Evolutionary conservation across 1,139 yeast genomes (phyloP).

Genomic region (Entelexis paramagnoliae): DNA sequence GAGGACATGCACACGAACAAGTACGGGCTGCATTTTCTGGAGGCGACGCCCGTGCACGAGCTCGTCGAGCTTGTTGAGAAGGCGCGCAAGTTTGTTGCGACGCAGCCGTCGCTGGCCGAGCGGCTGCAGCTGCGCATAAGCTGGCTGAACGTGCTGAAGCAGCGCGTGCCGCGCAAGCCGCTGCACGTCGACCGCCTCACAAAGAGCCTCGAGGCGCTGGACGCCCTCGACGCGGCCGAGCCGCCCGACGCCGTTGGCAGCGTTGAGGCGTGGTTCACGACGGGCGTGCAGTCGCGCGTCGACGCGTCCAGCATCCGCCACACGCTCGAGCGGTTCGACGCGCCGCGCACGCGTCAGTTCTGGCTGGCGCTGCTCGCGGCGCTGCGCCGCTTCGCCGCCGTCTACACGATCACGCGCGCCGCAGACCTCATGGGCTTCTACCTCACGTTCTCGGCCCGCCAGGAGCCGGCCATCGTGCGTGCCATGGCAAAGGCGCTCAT

Average conservation of each 20-base stretch:
- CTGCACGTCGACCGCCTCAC: constrained; percentile 22
- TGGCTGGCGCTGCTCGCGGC: constrained; percentile 23
- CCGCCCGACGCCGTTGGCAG: not conserved
- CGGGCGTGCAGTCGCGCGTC: constrained; percentile 15
- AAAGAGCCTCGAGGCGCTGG: constrained; percentile 10
- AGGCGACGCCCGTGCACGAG: constrained; percentile 18
- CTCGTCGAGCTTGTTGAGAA: constrained; percentile 20
- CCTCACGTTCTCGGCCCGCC: constrained; percentile 24
- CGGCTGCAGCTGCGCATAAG: constrained; percentile 17
- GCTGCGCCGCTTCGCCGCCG: constrained; percentile 22
- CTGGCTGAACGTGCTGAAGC: constrained; percentile 23
- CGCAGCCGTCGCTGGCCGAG: constrained; percentile 3
- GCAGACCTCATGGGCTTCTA: constrained; percentile 29
- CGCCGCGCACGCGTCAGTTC: constrained; percentile 24
- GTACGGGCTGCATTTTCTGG: constrained; percentile 23
- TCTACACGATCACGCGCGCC: constrained; percentile 22
- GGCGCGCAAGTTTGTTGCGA: constrained; percentile 16
- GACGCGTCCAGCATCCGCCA: constrained; percentile 27
- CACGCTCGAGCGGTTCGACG: constrained; percentile 22
- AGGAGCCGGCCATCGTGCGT: constrained; percentile 27
- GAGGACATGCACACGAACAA: constrained; percentile 28
- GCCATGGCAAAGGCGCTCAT: constrained; percentile 27
- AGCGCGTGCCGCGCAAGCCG: constrained; percentile 23
- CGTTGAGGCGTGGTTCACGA: constrained; percentile 8
- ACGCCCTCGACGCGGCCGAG: not conserved